These are phyloP conservation scores for Chlamydomonas reinhardtii DNA, from an alignment of 163 green algal genomes.

Conservation along the genomic window DNA sequence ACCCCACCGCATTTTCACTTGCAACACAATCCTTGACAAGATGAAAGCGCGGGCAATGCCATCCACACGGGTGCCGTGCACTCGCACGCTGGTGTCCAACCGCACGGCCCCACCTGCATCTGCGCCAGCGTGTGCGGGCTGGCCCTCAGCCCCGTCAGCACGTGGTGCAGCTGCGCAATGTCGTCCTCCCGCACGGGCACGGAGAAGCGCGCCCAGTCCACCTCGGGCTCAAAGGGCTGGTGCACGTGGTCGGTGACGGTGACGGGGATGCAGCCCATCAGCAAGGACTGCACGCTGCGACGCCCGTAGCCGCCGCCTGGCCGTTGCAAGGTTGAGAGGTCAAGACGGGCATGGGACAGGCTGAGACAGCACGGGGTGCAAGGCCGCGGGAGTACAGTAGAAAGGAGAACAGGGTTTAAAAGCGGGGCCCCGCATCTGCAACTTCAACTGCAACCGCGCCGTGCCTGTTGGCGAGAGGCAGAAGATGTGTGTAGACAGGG, in stretches of 20 bases:
- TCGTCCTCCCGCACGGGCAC: conserved; percentile 46
- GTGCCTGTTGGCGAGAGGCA: conserved; percentile 22
- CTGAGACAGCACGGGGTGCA: too few relatives aligned
- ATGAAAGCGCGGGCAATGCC: too few relatives aligned
- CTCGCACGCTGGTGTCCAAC: too few relatives aligned
- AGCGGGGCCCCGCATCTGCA: too few relatives aligned
- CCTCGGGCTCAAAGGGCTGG: conserved; percentile 61
- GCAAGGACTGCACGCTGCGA: conserved; percentile 40
- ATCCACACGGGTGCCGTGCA: neutral
- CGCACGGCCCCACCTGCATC: conserved; percentile 39
- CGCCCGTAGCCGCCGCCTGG: conserved; percentile 18
- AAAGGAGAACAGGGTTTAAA: too few relatives aligned
- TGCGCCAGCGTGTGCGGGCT: neutral
- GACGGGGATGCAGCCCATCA: conserved; percentile 60
- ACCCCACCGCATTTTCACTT: too few relatives aligned
- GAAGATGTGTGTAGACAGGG: conserved; percentile 21
- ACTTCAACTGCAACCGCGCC: too few relatives aligned
- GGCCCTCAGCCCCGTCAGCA: conserved; percentile 14
- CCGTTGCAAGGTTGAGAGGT: too few relatives aligned
- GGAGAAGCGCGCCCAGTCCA: conserved; percentile 49
- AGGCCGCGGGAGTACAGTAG: too few relatives aligned
- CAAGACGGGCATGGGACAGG: too few relatives aligned
- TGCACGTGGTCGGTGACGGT: conserved; percentile 50
- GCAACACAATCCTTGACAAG: too few relatives aligned
- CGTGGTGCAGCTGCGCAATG: conserved; percentile 44